phyloP scores from a whole-genome alignment of 176 grass and related monocot species.

The Musa troglodytarum region DNA sequence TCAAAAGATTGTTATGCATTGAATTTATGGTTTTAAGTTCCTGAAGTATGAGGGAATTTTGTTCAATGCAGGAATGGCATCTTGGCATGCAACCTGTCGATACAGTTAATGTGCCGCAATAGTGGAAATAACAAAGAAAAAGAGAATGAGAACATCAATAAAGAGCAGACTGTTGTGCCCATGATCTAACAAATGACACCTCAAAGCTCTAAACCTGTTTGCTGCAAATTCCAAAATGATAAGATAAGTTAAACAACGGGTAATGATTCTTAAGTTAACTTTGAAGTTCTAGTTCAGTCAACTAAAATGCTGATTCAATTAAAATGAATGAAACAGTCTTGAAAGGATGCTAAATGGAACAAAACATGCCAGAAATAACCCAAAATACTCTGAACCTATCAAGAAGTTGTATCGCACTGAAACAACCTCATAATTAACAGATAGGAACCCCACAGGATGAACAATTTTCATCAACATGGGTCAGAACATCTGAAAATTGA shows the following conservation, averaged over 20 bases:
- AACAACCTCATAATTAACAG: background rate
- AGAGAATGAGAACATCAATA: background rate
- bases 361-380: background rate
- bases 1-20: no score
- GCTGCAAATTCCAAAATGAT: background rate
- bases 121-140: background rate
- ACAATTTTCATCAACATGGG: no score
- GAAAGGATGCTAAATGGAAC: background rate
- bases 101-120: no score
- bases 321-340: background rate
- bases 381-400: background rate
- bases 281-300: background rate
- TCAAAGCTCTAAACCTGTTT: background rate
- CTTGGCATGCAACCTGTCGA: background rate
- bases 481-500: no score
- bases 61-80: background rate
- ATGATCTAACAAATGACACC: background rate
- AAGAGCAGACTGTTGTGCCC: background rate
- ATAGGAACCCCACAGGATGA: no score
- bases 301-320: background rate
- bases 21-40: no score
- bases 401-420: background rate
- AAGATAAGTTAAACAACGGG: background rate
- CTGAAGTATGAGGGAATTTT: no score
- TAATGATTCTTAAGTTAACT: background rate